Evolutionary conservation across 1,284 basidiomycete genomes (phyloP), one percentile per base, ranked within the genome.

Genomic region (Cutaneotrichosporon daszewskae): DNA sequence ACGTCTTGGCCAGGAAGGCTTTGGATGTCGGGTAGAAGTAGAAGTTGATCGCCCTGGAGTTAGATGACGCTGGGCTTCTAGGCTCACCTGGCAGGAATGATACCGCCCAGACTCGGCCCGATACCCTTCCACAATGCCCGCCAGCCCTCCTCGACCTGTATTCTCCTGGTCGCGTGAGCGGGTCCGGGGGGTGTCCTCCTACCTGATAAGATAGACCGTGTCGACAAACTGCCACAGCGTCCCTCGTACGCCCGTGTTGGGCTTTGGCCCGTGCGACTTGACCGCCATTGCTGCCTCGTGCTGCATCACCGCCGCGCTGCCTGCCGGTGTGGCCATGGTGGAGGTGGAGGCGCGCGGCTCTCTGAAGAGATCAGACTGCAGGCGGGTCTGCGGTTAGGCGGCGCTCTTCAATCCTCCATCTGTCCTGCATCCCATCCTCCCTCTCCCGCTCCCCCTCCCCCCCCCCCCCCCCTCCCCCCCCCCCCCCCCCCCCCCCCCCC

Each of bases 1-100:
- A 88, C 16, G 76, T 67, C 38, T 85, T 77, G 11, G 92, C 89
- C 39, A 95, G 85, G 49, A 94, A 72, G 32, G 84, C 83, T 70
- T 99, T 99, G 37, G 91, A 90, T 60, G 95, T 98, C 17, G 94
- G 95, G 60, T 99, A 99, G 13, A 88, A 87, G 76, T 87, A 98
- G 72, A 98, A 99, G 72, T 96, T 92, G 75, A 98, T 97, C 6
- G 90, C 74, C 37, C 76, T 74, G 54, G 5, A 13, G 34, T 36
- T 26, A 29, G 25, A 7, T 24, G 16, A 10, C 23, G 34, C 22
- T 20, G 12, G 17, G 17, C 11, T 13, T 12, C 27, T 27, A 8
- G 12, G 50, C 69, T 52, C 23, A 90, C 41, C 89, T 80, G 0
- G 92, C 94, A 0, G 95, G 95, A 26, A 98, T 81, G 43, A 89